Conservation (phyloP, 2,329 filamentous ascomycete species). For the Neofusicoccum umdonicola region DNA sequence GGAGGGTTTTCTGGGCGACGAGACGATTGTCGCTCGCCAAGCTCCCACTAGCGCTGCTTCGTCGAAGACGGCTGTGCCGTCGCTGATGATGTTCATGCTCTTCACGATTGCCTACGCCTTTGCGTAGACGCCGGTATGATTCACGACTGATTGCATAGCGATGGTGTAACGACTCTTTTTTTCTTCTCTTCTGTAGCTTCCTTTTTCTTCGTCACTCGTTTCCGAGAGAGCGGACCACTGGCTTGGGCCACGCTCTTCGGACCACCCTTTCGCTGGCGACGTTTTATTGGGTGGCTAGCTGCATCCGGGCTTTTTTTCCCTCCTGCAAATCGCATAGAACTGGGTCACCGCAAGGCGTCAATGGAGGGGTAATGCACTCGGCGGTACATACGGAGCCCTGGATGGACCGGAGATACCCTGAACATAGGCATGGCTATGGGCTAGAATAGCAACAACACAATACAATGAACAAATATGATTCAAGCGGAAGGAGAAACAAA, state of each 20-base stretch:
- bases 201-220: slow-evolving; percentile 9
- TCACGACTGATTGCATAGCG: slow-evolving; percentile 15
- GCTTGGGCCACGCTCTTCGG: slow-evolving; percentile 3
- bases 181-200: neutral
- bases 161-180: neutral
- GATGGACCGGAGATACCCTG: slow-evolving; percentile 7
- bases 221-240: slow-evolving; percentile 1
- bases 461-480: neutral
- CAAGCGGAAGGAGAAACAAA: neutral
- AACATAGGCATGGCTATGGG: neutral
- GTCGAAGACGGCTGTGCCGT: slow-evolving; percentile 5
- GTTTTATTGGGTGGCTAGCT: slow-evolving; percentile 14
- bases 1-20: neutral
- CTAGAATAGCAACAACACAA: neutral
- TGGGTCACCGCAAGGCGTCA: slow-evolving; percentile 4
- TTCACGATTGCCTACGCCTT: slow-evolving; percentile 12
- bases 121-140: slow-evolving; percentile 4
- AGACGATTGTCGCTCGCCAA: neutral
- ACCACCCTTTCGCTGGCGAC: slow-evolving; percentile 12
- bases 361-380: neutral
- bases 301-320: neutral
- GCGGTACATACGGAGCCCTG: neutral
- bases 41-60: neutral
- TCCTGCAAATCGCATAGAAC: slow-evolving; percentile 5
- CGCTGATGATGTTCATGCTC: slow-evolving; percentile 5